Base-by-base conservation (phyloP, 345 rosid species). In the Punica granatum region DNA sequence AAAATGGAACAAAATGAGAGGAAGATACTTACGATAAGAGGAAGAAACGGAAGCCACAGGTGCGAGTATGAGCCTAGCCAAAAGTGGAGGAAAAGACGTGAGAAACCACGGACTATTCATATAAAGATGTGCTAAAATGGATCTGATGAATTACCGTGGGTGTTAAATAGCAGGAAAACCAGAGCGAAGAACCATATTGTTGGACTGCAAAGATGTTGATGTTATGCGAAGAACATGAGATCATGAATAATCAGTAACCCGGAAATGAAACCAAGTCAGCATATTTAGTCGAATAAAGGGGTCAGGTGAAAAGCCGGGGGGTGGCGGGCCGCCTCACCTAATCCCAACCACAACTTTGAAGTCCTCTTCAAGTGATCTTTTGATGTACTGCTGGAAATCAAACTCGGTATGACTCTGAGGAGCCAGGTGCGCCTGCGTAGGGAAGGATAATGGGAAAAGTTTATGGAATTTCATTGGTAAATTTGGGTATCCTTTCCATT, bases 291-390 rank as follows among this genome's bases (percentile, higher is more conserved):
- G 35, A 65, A 42, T 11, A 36, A 43, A 65, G 23, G 21, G 68
- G 31, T 49, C 19, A 49, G 8, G 23, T 19, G 34, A 26, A 69
- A 46, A 61, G 60, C 14, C 25, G 11, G 30, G 43, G 21, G 41
- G 54, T 42, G 5, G 41, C 41, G 41, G 5, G 41, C 5, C 11
- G 5, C 5, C 36, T 32, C 66, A 71, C 84, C 80, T 74, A 64
- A 78, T 73, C 61, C 83, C 74, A 31, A 73, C 75, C 16, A 76
- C 79, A 7, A 44, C 75, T 70, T 74, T 70, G 67, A 76, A 77
- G 69, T 83, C 86, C 67, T 83, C 76, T 42, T 83, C 78, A 46
- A 83, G 53, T 34, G 84, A 74, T 80, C 84, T 42, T 5, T 80
- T 65, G 14, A 80, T 78, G 77, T 76, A 78, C 19, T 74, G 70